phyloP scores from a whole-genome alignment of 345 rosid species.

The Salix caprea region DNA sequence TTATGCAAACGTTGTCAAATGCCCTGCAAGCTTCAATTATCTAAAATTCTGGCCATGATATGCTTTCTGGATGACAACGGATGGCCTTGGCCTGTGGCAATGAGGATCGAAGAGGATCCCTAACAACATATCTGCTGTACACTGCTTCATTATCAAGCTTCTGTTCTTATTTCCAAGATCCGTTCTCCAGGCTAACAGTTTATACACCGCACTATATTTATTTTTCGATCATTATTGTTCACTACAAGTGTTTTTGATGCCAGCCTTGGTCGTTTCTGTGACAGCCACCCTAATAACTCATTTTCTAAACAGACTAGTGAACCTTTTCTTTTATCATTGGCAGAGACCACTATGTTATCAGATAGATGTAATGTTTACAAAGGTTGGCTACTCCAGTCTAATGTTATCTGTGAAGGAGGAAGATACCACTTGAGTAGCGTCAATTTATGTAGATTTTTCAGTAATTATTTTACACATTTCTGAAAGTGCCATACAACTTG shows the following conservation, averaged over 20 bases:
- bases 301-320: too few species aligned
- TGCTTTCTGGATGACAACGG: not conserved
- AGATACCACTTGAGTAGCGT: too few species aligned
- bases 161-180: not conserved
- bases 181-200: not conserved
- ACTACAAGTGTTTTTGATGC: not conserved
- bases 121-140: not conserved
- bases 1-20: not conserved
- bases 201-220: not conserved
- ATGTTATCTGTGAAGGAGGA: too few species aligned
- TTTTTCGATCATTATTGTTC: not conserved
- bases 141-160: not conserved
- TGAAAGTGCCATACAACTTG: not conserved
- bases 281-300: not conserved
- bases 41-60: not conserved
- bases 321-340: too few species aligned
- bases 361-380: too few species aligned
- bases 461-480: too few species aligned
- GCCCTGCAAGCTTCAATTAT: not conserved
- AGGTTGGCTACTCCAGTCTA: too few species aligned
- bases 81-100: not conserved
- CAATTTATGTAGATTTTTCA: too few species aligned
- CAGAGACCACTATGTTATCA: too few species aligned
- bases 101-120: not conserved
- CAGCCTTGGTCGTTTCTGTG: not conserved